Base-by-base conservation (phyloP, 2,329 filamentous ascomycete genomes). In the Colletotrichum lindemuthianum region DNA sequence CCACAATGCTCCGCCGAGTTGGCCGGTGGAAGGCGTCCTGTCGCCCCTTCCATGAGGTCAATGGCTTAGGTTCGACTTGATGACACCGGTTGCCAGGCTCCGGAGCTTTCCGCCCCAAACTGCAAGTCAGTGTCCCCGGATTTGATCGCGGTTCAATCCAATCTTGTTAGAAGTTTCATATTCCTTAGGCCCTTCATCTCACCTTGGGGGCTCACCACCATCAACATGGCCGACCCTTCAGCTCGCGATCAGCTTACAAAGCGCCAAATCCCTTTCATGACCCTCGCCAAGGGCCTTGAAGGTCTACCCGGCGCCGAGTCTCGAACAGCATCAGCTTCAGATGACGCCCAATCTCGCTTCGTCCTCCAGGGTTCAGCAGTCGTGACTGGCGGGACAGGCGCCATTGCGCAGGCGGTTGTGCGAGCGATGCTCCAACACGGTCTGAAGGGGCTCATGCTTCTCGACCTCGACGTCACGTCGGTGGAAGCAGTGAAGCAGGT, bases 361-460 rank as follows among this genome's bases (percentile, higher is more conserved):
- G 61, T 71, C 4, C 64, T 78, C 36, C 39, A 59, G 0, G 75
- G 76, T 15, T 75, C 73, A 41, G 74, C 70, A 41, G 70, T 75
- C 82, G 82, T 92, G 11, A 91, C 90, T 0, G 90, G 90, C 15
- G 90, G 89, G 37, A 84, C 87, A 12, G 90, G 90, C 4, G 87
- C 84, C 10, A 78, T 91, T 0, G 89, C 86, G 7, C 79, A 89
- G 8, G 79, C 81, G 59, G 89, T 89, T 3, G 81, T 92, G 15
- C 86, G 92, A 50, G 89, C 89, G 2, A 81, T 92, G 16, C 86
- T 92, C 41, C 88, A 92, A 74, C 90, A 92, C 70, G 90, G 90
- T 8, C 78, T 87, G 2, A 72, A 77, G 0, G 86, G 85, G 2
- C 77, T 91, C 10, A 82, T 81, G 45, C 81, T 92, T 36, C 85